Conservation (phyloP, 2,329 filamentous ascomycete genomes). For the Delphinella strobiligena region DNA sequence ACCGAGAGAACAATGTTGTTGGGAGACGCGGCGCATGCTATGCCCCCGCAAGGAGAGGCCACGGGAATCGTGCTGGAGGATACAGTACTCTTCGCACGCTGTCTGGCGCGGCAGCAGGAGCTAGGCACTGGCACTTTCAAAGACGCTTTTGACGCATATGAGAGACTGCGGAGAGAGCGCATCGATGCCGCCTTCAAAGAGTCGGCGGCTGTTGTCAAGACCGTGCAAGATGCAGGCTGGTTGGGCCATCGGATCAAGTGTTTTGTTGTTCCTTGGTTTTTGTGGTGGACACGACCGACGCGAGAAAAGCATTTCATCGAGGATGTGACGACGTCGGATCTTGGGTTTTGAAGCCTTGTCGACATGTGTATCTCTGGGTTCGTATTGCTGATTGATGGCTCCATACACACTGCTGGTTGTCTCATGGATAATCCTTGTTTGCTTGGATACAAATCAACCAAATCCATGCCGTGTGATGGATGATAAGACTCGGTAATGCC, state of each 20-base stretch:
- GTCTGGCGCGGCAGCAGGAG: slow-evolving; percentile 30
- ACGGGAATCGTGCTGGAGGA: slow-evolving; percentile 43
- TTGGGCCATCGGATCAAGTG: slow-evolving; percentile 33
- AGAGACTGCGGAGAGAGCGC: slow-evolving; percentile 30
- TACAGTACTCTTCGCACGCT: slow-evolving; percentile 36
- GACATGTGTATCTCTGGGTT: no score
- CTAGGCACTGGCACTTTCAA: slow-evolving; percentile 26
- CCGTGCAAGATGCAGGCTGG: slow-evolving; percentile 33
- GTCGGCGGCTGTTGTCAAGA: slow-evolving; percentile 32
- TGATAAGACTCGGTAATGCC: no score
- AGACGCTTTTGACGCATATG: slow-evolving; percentile 37
- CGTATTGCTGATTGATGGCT: no score
- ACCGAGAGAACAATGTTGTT: slow-evolving; percentile 33
- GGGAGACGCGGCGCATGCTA: slow-evolving; percentile 36
- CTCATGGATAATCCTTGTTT: no score
- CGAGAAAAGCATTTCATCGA: slow-evolving; percentile 33
- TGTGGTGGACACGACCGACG: slow-evolving; percentile 31
- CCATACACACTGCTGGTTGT: no score
- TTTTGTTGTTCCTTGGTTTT: slow-evolving; percentile 33
- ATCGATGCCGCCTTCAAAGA: slow-evolving; percentile 36
- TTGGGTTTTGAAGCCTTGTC: slow-evolving; percentile 21
- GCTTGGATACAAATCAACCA: no score
- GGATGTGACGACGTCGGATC: slow-evolving; percentile 30
- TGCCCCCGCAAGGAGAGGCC: slow-evolving; percentile 40
- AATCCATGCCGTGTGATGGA: no score